Base-by-base conservation (phyloP, 2,329 filamentous ascomycete genomes). In the Xylariales sp. region DNA sequence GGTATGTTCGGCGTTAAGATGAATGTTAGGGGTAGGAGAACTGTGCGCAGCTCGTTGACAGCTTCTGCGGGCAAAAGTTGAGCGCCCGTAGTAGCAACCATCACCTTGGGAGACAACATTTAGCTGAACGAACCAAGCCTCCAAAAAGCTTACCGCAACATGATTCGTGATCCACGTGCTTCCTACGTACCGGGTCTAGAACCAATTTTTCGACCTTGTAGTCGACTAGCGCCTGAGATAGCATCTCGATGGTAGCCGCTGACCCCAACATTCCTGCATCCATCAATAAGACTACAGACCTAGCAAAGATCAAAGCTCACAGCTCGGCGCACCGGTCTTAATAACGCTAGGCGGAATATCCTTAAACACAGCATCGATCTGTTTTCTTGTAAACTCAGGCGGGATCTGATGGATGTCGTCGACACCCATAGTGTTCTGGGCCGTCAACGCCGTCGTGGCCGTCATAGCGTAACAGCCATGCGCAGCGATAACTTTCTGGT, bases 381-480 rank as follows among this genome's bases (percentile, higher is more conserved):
- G 93, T 83, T 93, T 92, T 71, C 85, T 85, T 30, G 97, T 89
- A 79, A 98, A 97, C 4, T 85, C 84, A 0, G 92, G 84, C 0
- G 95, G 95, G 7, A 92, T 88, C 64, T 91, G 83, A 76, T 97
- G 93, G 59, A 98, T 93, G 71, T 87, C 93, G 69, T 89, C 85
- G 14, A 98, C 94, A 4, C 93, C 93, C 61, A 87, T 85, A 0
- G 96, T 99, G 80, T 98, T 97, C 78, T 98, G 96, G 16, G 93
- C 94, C n/a, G 96, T 99, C 76, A 99, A 83, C 23, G 95, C 95
- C 14, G 95, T 97, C 9, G 95, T 97, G 28, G 94, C 93, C 58
- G 95, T 97, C 90, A 97, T 97, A 67, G 93, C 94, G 84, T 98
- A 98, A 82, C 93, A 96, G 67, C 91, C 90, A 86, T 98, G 94